Evolutionary conservation across 169 alveolate genomes (phyloP), one percentile per base, ranked within the genome.

Genomic region (Amoebophrya sp.): DNA sequence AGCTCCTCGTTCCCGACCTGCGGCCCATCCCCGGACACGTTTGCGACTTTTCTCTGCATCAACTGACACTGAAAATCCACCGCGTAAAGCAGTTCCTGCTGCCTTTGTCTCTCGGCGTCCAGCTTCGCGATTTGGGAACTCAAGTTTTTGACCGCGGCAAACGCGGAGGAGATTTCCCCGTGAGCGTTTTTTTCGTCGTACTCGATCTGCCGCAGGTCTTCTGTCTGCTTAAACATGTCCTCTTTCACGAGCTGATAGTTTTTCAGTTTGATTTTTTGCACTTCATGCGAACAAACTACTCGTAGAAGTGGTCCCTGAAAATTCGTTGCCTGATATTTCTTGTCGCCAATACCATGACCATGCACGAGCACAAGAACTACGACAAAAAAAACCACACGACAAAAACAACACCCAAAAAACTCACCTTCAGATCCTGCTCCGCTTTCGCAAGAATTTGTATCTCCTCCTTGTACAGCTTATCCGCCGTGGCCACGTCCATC

Each of bases 1-100:
- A 66, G 95, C 39, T 96, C 96, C 90, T 94, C 94, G 93, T 96
- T 96, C 93, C 97, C 98, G 90, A 96, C 99, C 35, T 94, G 95
- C 10, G 97, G 94, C 90, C 97, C 92, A 88, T 96, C 97, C 23
- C 99, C 99, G 89, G 95, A 94, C 23, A 97, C 98, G 92, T 97
- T 94, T 40, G 97, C 97, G 23, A 97, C 98, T 91, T 95, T 96
- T 91, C 99, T 91, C 94, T 97, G 98, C 98, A 96, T 97, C 91
- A 96, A 93, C 92, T 97, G 97, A 89, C 96, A 97, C 92, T 96
- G 95, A 95, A 95, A 97, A 92, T 97, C 98, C 35, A 97, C 97
- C 90, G 96, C 96, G 93, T 97, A 97, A 40, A 96, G 94, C 92
- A 97, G 94, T 91, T 96, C 98, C 93, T 97, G 95, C 93, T 97